Conservation (phyloP, 2,329 filamentous ascomycete genomes). For the Clonostachys rhizophaga region DNA sequence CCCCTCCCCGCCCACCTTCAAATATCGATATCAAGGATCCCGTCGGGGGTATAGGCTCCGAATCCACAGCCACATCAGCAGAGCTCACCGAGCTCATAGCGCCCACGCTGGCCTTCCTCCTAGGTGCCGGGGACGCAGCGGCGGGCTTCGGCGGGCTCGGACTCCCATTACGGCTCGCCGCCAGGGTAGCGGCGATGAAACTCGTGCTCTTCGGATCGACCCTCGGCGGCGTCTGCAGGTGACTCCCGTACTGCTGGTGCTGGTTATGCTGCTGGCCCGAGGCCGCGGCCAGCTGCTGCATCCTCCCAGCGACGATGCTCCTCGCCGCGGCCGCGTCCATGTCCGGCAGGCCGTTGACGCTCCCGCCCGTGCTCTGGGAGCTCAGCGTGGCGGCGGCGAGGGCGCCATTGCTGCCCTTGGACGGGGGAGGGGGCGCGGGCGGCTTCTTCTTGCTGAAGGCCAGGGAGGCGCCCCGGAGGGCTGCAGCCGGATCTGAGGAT, state of each 20-base stretch:
- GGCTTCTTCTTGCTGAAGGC: constrained; percentile 41
- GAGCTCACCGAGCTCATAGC: constrained; percentile 18
- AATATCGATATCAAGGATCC: constrained; percentile 65
- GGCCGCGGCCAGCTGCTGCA: constrained; percentile 15
- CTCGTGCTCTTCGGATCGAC: constrained; percentile 47
- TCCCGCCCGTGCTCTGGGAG: constrained; percentile 32
- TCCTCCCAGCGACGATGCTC: constrained; percentile 9
- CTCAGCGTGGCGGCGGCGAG: constrained; percentile 36
- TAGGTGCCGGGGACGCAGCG: constrained; percentile 3
- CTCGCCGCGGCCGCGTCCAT: constrained; percentile 8
- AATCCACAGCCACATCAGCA: constrained; percentile 28
- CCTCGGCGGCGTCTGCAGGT: background rate
- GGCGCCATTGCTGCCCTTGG: constrained; percentile 26
- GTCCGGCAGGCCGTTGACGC: constrained; percentile 5
- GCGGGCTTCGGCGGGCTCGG: constrained; percentile 19
- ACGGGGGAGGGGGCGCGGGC: constrained; percentile 10
- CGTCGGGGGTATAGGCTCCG: constrained; percentile 55
- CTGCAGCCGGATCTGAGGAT: constrained; percentile 10
- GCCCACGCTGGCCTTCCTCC: constrained; percentile 21
- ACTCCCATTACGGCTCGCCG: constrained; percentile 45
- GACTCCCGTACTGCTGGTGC: background rate
- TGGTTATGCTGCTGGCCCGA: background rate
- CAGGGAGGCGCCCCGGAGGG: constrained; percentile 48
- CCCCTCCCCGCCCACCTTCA: constrained; percentile 38
- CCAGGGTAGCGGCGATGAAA: constrained; percentile 52